Evolutionary conservation across 2,329 filamentous ascomycete species (phyloP).

Genomic region (Penicillium sp.): DNA sequence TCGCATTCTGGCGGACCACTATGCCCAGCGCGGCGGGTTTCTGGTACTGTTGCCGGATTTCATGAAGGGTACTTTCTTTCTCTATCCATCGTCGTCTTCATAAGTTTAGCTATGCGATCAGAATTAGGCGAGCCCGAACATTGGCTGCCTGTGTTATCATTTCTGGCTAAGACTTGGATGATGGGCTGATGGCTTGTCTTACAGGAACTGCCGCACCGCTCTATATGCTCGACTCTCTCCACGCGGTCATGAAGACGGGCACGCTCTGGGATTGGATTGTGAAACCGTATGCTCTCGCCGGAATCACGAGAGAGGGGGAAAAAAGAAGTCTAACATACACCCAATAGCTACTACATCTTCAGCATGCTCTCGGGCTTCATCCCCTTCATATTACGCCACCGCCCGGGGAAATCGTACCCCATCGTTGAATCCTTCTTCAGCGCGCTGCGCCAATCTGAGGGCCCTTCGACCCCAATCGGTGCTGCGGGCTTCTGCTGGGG

Average conservation of each 20-base stretch:
- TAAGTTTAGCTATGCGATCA: background rate
- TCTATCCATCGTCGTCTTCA: background rate
- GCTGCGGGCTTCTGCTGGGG: slow-evolving; percentile 69
- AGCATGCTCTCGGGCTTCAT: slow-evolving; percentile 18
- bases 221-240: slow-evolving; percentile 17
- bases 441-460: slow-evolving; percentile 38
- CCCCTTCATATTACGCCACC: slow-evolving; percentile 33
- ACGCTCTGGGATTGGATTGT: slow-evolving; percentile 20
- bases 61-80: slow-evolving; percentile 50
- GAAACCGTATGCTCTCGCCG: slow-evolving; percentile 24
- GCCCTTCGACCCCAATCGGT: slow-evolving; percentile 51
- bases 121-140: too few species aligned
- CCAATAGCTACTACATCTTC: slow-evolving; percentile 24
- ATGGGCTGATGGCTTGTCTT: background rate
- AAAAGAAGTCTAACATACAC: background rate
- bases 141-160: too few species aligned
- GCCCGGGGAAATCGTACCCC: slow-evolving; percentile 34
- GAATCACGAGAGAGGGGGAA: background rate
- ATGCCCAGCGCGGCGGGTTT: slow-evolving; percentile 57
- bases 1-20: slow-evolving; percentile 58
- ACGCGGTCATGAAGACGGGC: slow-evolving; percentile 12
- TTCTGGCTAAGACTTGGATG: too few species aligned
- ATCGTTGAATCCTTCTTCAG: slow-evolving; percentile 46
- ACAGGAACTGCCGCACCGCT: slow-evolving; percentile 24
- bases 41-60: slow-evolving; percentile 63